A percentile compares a stretch with the other conserved stretches of the same genome.
phyloP scores from a whole-genome alignment of 257 asterid species.

The Jacaranda copaia region DNA sequence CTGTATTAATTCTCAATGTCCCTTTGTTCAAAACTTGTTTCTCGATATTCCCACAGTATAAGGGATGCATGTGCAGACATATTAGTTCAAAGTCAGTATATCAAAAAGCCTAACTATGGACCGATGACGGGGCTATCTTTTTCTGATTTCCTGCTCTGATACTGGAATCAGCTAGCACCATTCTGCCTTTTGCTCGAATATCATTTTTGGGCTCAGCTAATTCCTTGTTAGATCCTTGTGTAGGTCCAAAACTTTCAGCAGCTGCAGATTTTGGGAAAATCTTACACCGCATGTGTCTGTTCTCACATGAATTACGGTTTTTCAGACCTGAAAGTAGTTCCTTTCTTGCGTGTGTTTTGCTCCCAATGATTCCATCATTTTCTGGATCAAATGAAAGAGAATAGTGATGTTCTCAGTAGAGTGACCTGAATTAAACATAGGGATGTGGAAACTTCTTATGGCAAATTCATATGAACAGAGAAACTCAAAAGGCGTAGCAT shows the following conservation, averaged over 20 bases:
- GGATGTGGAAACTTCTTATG: conserved; percentile 1
- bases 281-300: conserved; percentile 58
- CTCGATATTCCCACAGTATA: not conserved
- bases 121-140: conserved; percentile 27
- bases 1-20: not conserved
- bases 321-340: conserved; percentile 53
- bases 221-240: conserved; percentile 41
- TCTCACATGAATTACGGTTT: conserved; percentile 42
- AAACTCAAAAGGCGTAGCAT: not conserved
- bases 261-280: conserved; percentile 52
- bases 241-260: conserved; percentile 43
- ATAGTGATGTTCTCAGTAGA: conserved; percentile 16
- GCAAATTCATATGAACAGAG: not conserved
- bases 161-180: conserved; percentile 39
- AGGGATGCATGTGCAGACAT: not conserved
- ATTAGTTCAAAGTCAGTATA: conserved; percentile 12
- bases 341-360: conserved; percentile 50
- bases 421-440: not conserved
- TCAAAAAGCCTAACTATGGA: conserved; percentile 17
- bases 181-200: conserved; percentile 45
- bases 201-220: conserved; percentile 36
- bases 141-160: conserved; percentile 32
- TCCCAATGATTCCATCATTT: conserved; percentile 66
- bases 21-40: not conserved
- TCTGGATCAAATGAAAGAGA: conserved; percentile 46